Evolutionary conservation across 176 grass and related monocot genomes (phyloP).

Genomic region (Aegilops longissima): DNA sequence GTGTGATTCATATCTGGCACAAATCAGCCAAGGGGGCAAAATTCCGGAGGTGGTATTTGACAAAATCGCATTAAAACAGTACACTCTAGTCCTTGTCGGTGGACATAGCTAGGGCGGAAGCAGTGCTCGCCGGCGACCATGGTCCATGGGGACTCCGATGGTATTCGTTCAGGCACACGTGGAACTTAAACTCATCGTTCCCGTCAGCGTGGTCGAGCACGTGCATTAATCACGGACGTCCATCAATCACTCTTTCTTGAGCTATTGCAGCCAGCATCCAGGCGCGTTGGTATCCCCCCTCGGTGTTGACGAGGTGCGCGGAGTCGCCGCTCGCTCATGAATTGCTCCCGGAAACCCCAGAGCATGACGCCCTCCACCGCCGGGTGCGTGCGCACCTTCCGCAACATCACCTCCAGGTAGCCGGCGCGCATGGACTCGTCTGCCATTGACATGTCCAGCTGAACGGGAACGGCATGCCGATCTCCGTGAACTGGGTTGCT

Average conservation of each 20-base stretch:
- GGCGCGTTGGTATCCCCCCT: slow-evolving; percentile 73
- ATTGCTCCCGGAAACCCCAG: slow-evolving; percentile 90
- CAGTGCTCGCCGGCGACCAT: no score
- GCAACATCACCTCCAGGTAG: slow-evolving; percentile 80
- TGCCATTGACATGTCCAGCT: slow-evolving; percentile 70
- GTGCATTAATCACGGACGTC: not conserved
- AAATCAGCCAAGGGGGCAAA: no score
- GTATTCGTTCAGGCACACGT: not conserved
- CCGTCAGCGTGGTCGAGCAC: slow-evolving; percentile 40
- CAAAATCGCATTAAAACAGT: no score
- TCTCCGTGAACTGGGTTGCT: slow-evolving; percentile 47
- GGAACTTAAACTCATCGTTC: slow-evolving; percentile 67
- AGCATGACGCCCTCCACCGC: slow-evolving; percentile 80
- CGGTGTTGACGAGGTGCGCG: slow-evolving; percentile 32
- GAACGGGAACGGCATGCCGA: slow-evolving; percentile 85
- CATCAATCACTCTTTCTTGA: slow-evolving; percentile 68
- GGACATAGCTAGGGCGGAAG: no score
- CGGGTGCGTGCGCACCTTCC: slow-evolving; percentile 76
- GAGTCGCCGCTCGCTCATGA: slow-evolving; percentile 51
- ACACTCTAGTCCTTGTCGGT: no score
- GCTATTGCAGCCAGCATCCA: slow-evolving; percentile 40
- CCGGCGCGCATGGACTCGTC: slow-evolving; percentile 76
- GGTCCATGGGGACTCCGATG: no score
- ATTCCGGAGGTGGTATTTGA: no score
- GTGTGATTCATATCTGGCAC: no score